Base-by-base conservation (phyloP, 1,284 basidiomycete genomes). In the Mixia osmundae region DNA sequence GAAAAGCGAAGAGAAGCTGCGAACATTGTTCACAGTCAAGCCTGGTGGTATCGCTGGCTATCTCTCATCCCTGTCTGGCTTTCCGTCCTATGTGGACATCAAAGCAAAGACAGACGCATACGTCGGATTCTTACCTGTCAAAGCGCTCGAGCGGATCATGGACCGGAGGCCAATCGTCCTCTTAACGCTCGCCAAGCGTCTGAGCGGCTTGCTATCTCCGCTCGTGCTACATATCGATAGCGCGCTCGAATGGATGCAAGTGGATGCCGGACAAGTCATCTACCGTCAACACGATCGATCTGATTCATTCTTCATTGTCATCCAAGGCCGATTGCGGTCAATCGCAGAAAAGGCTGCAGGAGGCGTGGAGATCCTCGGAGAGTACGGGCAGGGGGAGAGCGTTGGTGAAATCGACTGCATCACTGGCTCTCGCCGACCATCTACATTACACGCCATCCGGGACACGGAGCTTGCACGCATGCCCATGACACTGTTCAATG, bases 11-110 rank as follows among this genome's bases (percentile, higher is more conserved):
- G 5, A 24, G 12, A 39, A 35, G 14, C 26, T 29, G 20, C 33
- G 35, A 18, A 50, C 50, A 10, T 62, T 97, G 21, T 97, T 89
- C 56, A 89, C 78, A 2, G 78, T 94, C 18, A 91, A 89, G 50
- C 76, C 83, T n/a, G 89, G 89, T 38, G 89, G 91, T 0, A 89
- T 99, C 37, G 89, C 89, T 2, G 91, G 91, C 3, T 97, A 97
- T 55, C 65, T 99, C n/a, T 79, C 85, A 11, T 87, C 85, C 1
- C 64, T 97, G 4, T 80, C 80, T 43, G 76, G 75, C 40, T 80
- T 78, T 25, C 73, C 85, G 12, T 89, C 82, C 5, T 97, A 94
- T 54, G 85, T 95, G 30, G 83, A 89, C 54, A 91, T 97, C 48
- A 74, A 68, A 30, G 85, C 91, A 5, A 95, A 94, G 61, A 95